Base-by-base conservation (phyloP, 2,329 filamentous ascomycete genomes). In the Cercospora citrullina region DNA sequence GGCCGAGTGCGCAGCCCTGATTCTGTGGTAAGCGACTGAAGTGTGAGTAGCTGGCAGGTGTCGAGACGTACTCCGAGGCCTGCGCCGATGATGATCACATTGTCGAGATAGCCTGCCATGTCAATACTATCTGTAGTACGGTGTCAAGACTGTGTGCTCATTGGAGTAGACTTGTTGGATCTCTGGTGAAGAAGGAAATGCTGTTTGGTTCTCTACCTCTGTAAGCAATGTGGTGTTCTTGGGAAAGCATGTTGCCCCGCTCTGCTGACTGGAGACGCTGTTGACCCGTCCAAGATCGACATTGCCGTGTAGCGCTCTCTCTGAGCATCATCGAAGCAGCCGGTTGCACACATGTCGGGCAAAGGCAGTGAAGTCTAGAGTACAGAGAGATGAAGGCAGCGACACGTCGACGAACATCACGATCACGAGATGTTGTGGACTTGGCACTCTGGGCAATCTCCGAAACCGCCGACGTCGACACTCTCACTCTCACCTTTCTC, bases 1-100 rank as follows among this genome's bases (percentile, higher is more conserved):
- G 58, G 10, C 68, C 73, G 9, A 74, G 60, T 9, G 73, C 72
- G 39, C 73, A 74, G 53, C 73, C 73, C 72, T 72, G 48, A n/a
- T n/a, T 9, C 58, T 7, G 5, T 48, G 26, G 60, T 55, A 18
- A 64, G 36, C 21, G n/a, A 48, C 5, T 26, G 23, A 48, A 7
- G 42, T 60, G 26, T 21, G 26, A 31, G n/a, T 12, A 21, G 28
- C 28, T 33, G 42, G 2, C 10, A 28, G 36, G n/a, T 28, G 7
- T 9, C 21, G 14, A 12, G 9, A 59, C 69, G 18, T 59, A 71
- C 69, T 6, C 71, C 71, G 16, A 72, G 66, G 26, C 71, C 71
- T n/a, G 71, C 71, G 28, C 71, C 71, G 26, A 72, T 68, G 36
- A 72, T 66, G 28, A 68, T 63, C 26, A 72, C 71, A 45, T 66